Percentiles rank a stretch among this genome's conserved stretches.
Conservation (phyloP, 345 rosid species). For the Aurinia saxatilis region DNA sequence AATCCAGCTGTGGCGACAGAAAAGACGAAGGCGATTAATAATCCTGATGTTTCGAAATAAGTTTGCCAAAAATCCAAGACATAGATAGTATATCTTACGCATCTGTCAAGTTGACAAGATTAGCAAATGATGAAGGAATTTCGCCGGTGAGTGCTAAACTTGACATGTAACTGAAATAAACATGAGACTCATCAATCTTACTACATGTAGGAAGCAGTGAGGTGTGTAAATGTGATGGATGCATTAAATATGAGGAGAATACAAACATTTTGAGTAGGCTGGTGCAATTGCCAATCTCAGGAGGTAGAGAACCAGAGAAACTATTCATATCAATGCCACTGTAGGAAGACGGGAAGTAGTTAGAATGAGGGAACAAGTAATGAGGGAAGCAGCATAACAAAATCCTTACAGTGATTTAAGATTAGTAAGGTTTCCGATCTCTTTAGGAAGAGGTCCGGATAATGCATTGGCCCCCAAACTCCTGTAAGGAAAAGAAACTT, state of each 20-base stretch:
- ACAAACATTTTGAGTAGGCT: slow-evolving; percentile 29
- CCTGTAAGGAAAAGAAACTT: slow-evolving; percentile 39
- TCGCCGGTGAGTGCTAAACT: slow-evolving; percentile 52
- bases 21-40: neutral
- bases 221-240: too few species aligned
- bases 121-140: slow-evolving; percentile 44
- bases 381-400: neutral
- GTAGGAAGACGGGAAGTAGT: neutral
- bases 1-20: slow-evolving; percentile 43
- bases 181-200: slow-evolving; percentile 18
- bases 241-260: too few species aligned
- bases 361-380: neutral
- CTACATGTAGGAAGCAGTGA: neutral
- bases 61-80: neutral
- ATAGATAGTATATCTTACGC: slow-evolving; percentile 33
- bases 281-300: slow-evolving; percentile 29
- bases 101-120: slow-evolving; percentile 26
- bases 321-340: slow-evolving; percentile 26
- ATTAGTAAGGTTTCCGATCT: slow-evolving; percentile 56
- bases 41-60: too few species aligned
- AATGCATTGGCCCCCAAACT: slow-evolving; percentile 43
- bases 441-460: slow-evolving; percentile 61
- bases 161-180: slow-evolving; percentile 37
- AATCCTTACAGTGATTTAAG: slow-evolving; percentile 44
- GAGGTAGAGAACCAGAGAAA: slow-evolving; percentile 28